Base-by-base conservation (phyloP, 352 stramenopile species). In the Globisporangium perplexum region DNA sequence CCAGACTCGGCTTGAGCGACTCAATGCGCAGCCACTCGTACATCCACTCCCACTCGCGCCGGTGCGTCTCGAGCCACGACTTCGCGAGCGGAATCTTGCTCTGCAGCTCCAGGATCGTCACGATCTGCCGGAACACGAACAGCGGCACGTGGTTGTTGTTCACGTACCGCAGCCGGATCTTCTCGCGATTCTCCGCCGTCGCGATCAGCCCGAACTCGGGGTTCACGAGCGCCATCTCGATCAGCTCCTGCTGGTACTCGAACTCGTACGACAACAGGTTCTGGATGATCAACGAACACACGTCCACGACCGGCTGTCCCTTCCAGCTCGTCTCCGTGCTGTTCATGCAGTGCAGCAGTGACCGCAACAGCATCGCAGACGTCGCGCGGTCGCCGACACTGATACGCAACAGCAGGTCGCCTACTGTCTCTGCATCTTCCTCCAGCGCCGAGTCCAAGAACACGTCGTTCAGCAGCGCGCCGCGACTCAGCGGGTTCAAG, bases 1-100 rank as follows among this genome's bases (percentile, higher is more conserved):
- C 83, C 14, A 95, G 63, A 53, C 71, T 86, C 20, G 81, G 83
- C 38, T 90, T 83, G 45, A 95, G 63, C 30, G 82, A 94, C 53
- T 95, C 83, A 11, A 93, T 49, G 38, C 85, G 83, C n/a, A 95
- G 60, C 85, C 85, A 95, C 47, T 95, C 82, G 52, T 95, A 93
- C 50, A 88, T 74, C 85, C 85, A 95, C 26, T 87, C 72, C 83
- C 83, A 93, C 22, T 80, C 66, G 28, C 51, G 64, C 4, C 68
- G 65, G 52, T 90, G 77, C 14, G 65, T 66, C 23, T 55, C 47
- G 22, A 94, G 62, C 82, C 80, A 94, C 22, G 53, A 28, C 15
- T 60, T 72, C 33, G 92, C 81, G 18, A 51, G 59, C 47, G 68
- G 60, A 14, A 93, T 73, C 30, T 86, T 86, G 48, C 68, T 63